A percentile compares a stretch with the other conserved stretches of the same genome.
These are phyloP conservation scores for Paramecium biaurelia DNA, from an alignment of 73 alveolate species.

Conservation along the genomic window DNA sequence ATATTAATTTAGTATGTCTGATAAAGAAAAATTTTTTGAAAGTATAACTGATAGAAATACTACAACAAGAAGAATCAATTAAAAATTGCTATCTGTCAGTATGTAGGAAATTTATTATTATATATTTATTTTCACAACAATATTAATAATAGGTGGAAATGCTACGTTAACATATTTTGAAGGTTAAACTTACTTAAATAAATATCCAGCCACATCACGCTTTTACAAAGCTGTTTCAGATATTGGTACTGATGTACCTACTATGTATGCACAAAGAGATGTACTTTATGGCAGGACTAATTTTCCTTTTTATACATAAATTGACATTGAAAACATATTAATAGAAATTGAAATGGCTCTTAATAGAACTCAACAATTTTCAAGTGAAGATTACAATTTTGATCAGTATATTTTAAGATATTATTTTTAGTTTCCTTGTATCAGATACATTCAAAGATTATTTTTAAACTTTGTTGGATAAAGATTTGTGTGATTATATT, in stretches of 20 bases:
- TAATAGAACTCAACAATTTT: not conserved
- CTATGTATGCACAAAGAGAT: conserved; percentile 36
- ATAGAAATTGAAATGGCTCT: not conserved
- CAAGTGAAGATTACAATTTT: not conserved
- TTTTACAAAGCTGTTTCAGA: not conserved
- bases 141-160: not conserved
- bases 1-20: not conserved
- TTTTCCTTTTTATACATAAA: not conserved
- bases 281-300: not conserved
- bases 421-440: not conserved
- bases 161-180: not conserved
- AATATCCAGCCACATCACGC: conserved; percentile 18
- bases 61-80: not conserved
- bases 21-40: not conserved
- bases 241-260: conserved; percentile 46
- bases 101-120: not conserved
- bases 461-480: not conserved
- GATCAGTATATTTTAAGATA: not conserved
- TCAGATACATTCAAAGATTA: not conserved
- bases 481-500: not conserved
- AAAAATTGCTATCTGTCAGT: not conserved
- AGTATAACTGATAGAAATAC: not conserved
- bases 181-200: not conserved
- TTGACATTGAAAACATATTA: not conserved
- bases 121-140: not conserved